Evolutionary conservation across 2,329 filamentous ascomycete species (phyloP).

Genomic region (Diaporthe helianthi): DNA sequence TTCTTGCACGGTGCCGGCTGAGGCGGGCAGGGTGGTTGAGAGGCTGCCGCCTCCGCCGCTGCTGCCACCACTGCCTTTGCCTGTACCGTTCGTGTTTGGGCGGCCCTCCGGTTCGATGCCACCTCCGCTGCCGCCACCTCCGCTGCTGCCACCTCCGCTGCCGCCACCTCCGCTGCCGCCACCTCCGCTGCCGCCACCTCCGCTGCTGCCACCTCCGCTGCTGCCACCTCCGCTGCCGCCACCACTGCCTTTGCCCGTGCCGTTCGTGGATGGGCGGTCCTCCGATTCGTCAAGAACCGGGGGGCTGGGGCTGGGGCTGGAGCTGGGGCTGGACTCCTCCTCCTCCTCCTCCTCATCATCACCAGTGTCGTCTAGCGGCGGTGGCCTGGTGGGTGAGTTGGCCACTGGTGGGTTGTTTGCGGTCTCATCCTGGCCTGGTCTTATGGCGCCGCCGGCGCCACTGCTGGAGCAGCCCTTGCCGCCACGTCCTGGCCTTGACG

Average conservation of each 20-base stretch:
- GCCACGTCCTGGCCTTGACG: background rate
- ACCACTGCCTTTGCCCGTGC: background rate
- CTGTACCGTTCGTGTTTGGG: background rate
- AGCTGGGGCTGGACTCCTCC: too few relatives aligned
- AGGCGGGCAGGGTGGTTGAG: constrained; percentile 1
- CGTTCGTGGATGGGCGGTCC: background rate
- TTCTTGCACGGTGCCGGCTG: background rate
- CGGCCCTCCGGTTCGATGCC: background rate
- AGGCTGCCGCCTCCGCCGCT: background rate
- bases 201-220: background rate
- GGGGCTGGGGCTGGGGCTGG: too few relatives aligned
- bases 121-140: background rate
- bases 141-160: background rate
- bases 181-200: background rate
- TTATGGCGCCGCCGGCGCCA: background rate
- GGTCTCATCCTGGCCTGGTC: background rate
- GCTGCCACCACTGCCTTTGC: background rate
- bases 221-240: background rate
- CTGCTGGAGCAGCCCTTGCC: background rate
- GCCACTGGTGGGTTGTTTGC: background rate
- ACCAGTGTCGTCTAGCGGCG: background rate
- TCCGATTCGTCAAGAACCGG: background rate
- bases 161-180: too few relatives aligned
- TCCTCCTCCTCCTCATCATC: too few relatives aligned
- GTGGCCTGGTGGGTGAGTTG: background rate